These are phyloP conservation scores for Chernovozyma sophiae-reginae DNA, from an alignment of 1,139 yeast species.

Conservation along the genomic window DNA sequence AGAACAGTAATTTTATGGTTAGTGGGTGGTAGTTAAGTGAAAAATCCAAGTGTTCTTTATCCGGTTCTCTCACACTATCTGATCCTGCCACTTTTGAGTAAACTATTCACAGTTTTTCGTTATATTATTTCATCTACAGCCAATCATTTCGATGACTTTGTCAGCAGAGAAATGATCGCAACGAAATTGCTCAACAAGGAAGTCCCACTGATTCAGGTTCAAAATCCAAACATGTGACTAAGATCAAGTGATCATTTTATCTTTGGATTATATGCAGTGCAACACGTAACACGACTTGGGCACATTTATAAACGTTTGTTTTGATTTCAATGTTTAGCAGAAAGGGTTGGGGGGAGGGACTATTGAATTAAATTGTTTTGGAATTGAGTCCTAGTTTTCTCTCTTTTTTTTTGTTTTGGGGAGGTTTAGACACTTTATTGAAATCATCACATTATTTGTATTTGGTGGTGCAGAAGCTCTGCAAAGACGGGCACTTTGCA, in stretches of 20 bases:
- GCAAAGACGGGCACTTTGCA: slow-evolving; percentile 1
- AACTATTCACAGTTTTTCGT: background rate
- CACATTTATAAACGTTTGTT: slow-evolving; percentile 5
- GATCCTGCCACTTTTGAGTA: too few species aligned
- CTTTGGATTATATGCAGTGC: background rate
- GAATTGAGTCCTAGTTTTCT: too few species aligned
- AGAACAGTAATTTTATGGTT: too few species aligned
- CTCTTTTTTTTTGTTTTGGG: too few species aligned
- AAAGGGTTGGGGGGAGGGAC: slow-evolving; percentile 3
- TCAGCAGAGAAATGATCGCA: slow-evolving; percentile 4
- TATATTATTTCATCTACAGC: slow-evolving; percentile 6
- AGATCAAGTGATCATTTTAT: too few species aligned
- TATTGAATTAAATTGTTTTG: too few species aligned
- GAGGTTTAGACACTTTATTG: too few species aligned
- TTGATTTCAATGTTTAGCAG: slow-evolving; percentile 4
- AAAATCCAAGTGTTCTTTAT: too few species aligned
- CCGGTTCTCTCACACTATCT: too few species aligned
- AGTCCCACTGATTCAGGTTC: background rate
- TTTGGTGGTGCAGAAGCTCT: background rate
- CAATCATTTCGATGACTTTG: slow-evolving; percentile 3
- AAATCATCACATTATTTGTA: background rate
- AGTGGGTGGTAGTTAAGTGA: too few species aligned
- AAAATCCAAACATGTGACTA: background rate
- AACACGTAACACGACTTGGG: slow-evolving; percentile 6
- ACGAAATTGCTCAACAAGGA: background rate